Conservation (phyloP, 495 filamentous ascomycete genomes). For the Cercophora newfieldiana region DNA sequence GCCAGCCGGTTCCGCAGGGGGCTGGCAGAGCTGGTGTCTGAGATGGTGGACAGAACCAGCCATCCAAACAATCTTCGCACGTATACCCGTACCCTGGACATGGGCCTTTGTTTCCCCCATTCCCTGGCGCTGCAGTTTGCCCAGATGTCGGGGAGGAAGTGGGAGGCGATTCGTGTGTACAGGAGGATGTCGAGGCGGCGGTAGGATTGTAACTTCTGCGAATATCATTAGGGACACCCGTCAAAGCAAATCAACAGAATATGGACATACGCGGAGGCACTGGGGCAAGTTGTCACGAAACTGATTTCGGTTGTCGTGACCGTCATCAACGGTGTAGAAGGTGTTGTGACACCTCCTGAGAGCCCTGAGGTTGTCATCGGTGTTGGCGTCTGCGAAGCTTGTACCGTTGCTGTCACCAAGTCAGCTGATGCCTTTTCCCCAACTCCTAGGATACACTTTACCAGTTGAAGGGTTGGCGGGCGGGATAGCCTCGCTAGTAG, state of each 20-base stretch:
- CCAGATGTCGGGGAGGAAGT: not conserved
- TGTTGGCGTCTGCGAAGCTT: no score
- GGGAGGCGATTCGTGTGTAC: not conserved
- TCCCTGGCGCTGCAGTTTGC: not conserved
- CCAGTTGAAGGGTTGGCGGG: no score
- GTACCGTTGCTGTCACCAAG: no score
- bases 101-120: slow-evolving; percentile 24
- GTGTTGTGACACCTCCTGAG: no score
- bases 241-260: no score
- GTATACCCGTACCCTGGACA: slow-evolving; percentile 42
- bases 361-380: no score
- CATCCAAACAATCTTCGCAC: slow-evolving; percentile 42
- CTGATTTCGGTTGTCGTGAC: not conserved
- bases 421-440: no score
- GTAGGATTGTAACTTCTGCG: not conserved
- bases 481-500: no score
- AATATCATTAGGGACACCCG: not conserved
- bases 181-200: not conserved
- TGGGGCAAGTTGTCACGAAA: not conserved
- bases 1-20: slow-evolving; percentile 45
- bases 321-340: no score
- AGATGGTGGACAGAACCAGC: slow-evolving; percentile 46
- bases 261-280: no score
- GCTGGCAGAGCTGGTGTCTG: slow-evolving; percentile 42
- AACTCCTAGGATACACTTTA: no score